phyloP scores from a whole-genome alignment of 345 rosid genomes.

The Salix arbutifolia region DNA sequence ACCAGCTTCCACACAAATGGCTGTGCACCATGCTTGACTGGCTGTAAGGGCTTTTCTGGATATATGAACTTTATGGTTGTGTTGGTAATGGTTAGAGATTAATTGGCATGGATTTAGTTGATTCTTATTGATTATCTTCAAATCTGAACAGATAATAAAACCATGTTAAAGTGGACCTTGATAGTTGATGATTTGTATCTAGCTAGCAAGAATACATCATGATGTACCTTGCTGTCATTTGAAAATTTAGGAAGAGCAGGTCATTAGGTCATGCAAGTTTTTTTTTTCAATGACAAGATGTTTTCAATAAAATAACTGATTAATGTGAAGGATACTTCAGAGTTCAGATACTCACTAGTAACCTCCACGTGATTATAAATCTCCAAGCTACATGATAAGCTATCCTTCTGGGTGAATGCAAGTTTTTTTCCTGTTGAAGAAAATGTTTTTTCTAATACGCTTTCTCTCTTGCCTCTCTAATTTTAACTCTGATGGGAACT shows the following conservation, averaged over 20 bases:
- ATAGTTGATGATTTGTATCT: not conserved
- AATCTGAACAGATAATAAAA: not conserved
- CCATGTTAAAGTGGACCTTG: not conserved
- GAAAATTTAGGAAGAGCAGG: not conserved
- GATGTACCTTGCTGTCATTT: not conserved
- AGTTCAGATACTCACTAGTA: not conserved
- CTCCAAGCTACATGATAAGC: not conserved
- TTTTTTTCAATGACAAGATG: not conserved
- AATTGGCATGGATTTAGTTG: not conserved
- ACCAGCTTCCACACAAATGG: slow-evolving; percentile 78
- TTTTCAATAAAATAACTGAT: not conserved
- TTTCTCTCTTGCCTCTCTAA: not conserved
- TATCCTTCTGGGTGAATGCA: not conserved
- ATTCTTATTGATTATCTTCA: not conserved
- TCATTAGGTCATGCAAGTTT: not conserved
- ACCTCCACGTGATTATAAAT: not conserved
- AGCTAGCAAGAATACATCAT: not conserved
- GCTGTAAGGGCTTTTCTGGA: slow-evolving; percentile 61
- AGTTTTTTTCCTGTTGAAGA: not conserved
- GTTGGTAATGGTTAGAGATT: not conserved
- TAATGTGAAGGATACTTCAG: not conserved
- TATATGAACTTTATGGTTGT: not conserved
- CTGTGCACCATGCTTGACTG: slow-evolving; percentile 80
- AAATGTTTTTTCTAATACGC: not conserved
- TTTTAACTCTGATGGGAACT: slow-evolving; percentile 1